phyloP scores from a whole-genome alignment of 2,329 filamentous ascomycete species.

The Celoporthe dispersa region DNA sequence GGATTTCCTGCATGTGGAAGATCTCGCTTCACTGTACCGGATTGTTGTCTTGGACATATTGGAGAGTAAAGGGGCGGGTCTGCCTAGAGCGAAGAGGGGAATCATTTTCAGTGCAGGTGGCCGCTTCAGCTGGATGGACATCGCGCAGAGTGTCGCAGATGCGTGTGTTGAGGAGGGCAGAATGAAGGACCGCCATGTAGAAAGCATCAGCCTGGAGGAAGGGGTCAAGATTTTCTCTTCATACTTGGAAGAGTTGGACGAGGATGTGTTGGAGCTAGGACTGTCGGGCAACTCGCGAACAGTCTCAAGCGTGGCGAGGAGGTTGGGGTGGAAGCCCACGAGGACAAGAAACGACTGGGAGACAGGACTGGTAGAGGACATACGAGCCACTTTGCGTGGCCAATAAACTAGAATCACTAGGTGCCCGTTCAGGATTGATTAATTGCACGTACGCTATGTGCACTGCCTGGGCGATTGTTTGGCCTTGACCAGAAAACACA shows the following conservation, averaged over 20 bases:
- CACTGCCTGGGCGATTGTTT: not conserved
- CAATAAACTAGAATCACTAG: not conserved
- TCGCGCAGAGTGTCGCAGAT: not conserved
- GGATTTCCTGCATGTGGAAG: slow-evolving; percentile 18
- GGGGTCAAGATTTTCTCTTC: slow-evolving; percentile 2
- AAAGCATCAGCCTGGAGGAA: not conserved
- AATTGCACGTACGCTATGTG: no score
- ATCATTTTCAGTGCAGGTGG: slow-evolving; percentile 52
- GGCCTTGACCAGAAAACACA: not conserved
- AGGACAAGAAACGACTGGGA: not conserved
- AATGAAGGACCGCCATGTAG: not conserved
- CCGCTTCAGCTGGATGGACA: slow-evolving; percentile 10
- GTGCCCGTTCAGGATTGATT: not conserved
- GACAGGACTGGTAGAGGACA: not conserved
- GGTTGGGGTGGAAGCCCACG: slow-evolving; percentile 7
- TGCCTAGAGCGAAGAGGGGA: slow-evolving; percentile 38
- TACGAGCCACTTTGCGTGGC: not conserved
- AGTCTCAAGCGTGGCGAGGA: slow-evolving; percentile 5
- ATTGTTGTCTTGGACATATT: slow-evolving; percentile 5
- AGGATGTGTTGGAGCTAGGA: slow-evolving; percentile 13
- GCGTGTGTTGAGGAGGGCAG: not conserved
- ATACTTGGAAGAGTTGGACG: not conserved
- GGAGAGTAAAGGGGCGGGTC: not conserved
- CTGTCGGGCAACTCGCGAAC: slow-evolving; percentile 7
- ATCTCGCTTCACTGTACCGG: slow-evolving; percentile 18